These are phyloP conservation scores for Penicillium angulare DNA, from an alignment of 495 filamentous ascomycete species.

Conservation along the genomic window DNA sequence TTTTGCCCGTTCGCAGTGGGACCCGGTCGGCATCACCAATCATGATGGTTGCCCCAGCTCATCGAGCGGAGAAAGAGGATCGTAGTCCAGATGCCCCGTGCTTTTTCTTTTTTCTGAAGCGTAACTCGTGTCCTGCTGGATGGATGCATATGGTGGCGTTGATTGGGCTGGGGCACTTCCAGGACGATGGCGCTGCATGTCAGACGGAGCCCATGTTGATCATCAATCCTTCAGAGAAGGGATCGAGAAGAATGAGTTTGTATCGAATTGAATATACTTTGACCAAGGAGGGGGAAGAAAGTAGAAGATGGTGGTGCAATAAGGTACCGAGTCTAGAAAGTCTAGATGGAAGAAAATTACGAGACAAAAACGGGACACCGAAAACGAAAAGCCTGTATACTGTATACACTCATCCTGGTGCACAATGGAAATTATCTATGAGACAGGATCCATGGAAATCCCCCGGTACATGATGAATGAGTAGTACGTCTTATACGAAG, in stretches of 20 bases:
- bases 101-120: not conserved
- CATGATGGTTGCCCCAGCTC: too few relatives aligned
- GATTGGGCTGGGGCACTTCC: slow-evolving; percentile 6
- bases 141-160: slow-evolving; percentile 7
- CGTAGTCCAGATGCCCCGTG: slow-evolving; percentile 1
- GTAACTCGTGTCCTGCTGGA: slow-evolving; percentile 1
- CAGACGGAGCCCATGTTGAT: slow-evolving; percentile 27
- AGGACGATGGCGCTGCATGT: slow-evolving; percentile 25
- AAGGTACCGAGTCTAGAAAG: too few relatives aligned
- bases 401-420: not conserved
- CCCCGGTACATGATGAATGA: too few relatives aligned
- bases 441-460: too few relatives aligned
- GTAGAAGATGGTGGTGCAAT: too few relatives aligned
- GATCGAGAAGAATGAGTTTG: not conserved
- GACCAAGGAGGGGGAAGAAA: not conserved
- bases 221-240: slow-evolving; percentile 13
- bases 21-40: not conserved
- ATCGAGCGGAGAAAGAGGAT: slow-evolving; percentile 7
- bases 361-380: not conserved
- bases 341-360: not conserved
- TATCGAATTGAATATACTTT: not conserved
- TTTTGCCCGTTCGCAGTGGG: slow-evolving; percentile 20
- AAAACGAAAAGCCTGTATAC: not conserved
- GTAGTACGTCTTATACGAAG: too few relatives aligned
- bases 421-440: too few relatives aligned